These are phyloP conservation scores for Botrytis deweyae DNA, from an alignment of 2,329 filamentous ascomycete genomes.

Conservation along the genomic window DNA sequence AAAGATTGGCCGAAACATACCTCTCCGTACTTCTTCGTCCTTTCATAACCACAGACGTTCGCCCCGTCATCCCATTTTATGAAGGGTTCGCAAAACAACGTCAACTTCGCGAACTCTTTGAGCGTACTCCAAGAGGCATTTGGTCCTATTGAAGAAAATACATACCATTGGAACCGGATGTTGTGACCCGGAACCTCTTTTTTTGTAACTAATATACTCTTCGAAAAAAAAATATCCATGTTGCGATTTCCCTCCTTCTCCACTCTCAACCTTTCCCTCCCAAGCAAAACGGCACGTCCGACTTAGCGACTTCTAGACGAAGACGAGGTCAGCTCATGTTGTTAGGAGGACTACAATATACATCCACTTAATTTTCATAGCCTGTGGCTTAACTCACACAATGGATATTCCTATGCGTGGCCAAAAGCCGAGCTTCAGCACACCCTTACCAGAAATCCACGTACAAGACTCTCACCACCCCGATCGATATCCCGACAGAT, in stretches of 20 bases:
- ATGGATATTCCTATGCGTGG: constrained; percentile 47
- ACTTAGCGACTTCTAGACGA: constrained; percentile 29
- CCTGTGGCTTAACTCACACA: constrained; percentile 21
- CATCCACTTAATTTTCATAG: constrained; percentile 9
- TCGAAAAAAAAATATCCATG: constrained; percentile 32
- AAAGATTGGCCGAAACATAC: constrained; percentile 12
- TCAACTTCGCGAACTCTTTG: constrained; percentile 10
- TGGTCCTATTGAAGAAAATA: neutral
- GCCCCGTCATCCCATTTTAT: constrained; percentile 5
- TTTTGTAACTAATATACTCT: constrained; percentile 30
- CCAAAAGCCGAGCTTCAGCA: constrained; percentile 23
- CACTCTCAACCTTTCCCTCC: constrained; percentile 32
- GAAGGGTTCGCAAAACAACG: constrained; percentile 15
- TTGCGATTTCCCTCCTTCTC: constrained; percentile 31
- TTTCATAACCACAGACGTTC: constrained; percentile 17
- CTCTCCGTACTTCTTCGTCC: neutral
- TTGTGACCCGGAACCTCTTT: constrained; percentile 1
- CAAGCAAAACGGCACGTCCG: constrained; percentile 24
- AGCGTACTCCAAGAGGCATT: constrained; percentile 19
- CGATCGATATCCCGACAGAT: constrained; percentile 34
- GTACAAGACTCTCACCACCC: constrained; percentile 43
- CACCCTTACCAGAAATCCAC: constrained; percentile 43
- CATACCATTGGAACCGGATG: neutral
- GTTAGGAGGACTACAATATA: constrained; percentile 7
- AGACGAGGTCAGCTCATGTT: constrained; percentile 14